A percentile compares a stretch with the other conserved stretches of the same genome.
Evolutionary conservation across 2,329 filamentous ascomycete genomes (phyloP).

Genomic region (Albifimbria verrucaria): DNA sequence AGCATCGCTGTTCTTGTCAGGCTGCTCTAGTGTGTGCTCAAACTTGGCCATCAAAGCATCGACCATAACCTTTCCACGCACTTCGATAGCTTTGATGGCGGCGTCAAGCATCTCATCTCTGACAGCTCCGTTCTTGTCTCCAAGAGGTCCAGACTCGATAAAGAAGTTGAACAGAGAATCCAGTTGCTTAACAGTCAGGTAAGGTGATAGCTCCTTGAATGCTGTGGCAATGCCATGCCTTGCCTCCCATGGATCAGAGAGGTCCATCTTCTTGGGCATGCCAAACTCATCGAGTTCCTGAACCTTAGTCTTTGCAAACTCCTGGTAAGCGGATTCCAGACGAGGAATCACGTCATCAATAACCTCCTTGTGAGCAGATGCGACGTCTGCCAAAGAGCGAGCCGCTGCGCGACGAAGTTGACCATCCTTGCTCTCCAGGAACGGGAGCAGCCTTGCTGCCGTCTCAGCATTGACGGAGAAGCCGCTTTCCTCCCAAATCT

Average conservation of each 20-base stretch:
- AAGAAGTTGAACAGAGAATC: slow-evolving; percentile 80
- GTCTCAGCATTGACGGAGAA: slow-evolving; percentile 67
- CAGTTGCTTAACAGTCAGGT: slow-evolving; percentile 66
- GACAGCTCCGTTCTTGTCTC: slow-evolving; percentile 74
- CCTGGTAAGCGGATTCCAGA: slow-evolving; percentile 69
- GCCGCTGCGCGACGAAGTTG: slow-evolving; percentile 83
- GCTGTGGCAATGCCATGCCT: slow-evolving; percentile 85
- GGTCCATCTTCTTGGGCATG: slow-evolving; percentile 86
- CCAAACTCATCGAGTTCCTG: slow-evolving; percentile 89
- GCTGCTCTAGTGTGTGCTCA: slow-evolving; percentile 80
- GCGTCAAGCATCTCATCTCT: slow-evolving; percentile 90
- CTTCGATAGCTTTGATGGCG: slow-evolving; percentile 74
- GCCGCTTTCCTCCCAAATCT: slow-evolving; percentile 94
- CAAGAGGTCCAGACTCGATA: slow-evolving; percentile 82
- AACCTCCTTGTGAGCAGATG: slow-evolving; percentile 56
- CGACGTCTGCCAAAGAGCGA: slow-evolving; percentile 72
- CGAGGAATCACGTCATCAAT: slow-evolving; percentile 61
- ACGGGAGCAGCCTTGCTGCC: slow-evolving; percentile 67
- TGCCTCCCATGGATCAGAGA: slow-evolving; percentile 86
- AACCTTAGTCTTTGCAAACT: slow-evolving; percentile 76
- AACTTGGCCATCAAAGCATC: slow-evolving; percentile 91
- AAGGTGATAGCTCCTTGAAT: slow-evolving; percentile 74
- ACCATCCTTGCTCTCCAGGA: slow-evolving; percentile 74
- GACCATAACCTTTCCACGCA: slow-evolving; percentile 77
- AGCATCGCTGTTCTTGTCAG: slow-evolving; percentile 75